Percentiles rank a stretch among this genome's conserved stretches.
phyloP scores from a whole-genome alignment of 1,284 basidiomycete species.

The Apiotrichum sp. region DNA sequence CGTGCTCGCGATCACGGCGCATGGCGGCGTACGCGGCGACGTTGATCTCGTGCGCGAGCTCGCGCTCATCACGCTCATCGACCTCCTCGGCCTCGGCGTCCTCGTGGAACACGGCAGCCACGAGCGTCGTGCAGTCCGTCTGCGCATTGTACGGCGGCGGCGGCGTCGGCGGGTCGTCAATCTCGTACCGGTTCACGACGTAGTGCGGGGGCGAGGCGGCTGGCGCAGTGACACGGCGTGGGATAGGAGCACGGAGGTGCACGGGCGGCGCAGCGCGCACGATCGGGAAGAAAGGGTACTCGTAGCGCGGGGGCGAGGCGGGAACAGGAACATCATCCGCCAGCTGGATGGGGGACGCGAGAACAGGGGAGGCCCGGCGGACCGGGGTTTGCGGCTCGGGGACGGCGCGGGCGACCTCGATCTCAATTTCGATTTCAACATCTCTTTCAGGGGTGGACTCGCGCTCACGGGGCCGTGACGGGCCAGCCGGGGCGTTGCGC shows the following conservation, averaged over 20 bases:
- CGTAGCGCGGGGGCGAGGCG: conserved; percentile 10
- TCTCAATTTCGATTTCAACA: no score
- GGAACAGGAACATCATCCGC: neutral
- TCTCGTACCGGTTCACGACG: conserved; percentile 3
- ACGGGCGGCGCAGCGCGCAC: conserved; percentile 1
- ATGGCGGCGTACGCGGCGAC: no score
- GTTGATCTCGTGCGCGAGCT: no score
- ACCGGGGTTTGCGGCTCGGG: no score
- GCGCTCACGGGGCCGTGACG: no score
- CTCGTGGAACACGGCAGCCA: conserved; percentile 22
- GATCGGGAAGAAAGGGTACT: conserved; percentile 11
- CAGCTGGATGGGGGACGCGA: neutral
- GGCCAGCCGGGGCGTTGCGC: no score
- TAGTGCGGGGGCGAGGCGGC: conserved; percentile 10
- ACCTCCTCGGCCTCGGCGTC: no score
- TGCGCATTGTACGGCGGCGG: conserved; percentile 41
- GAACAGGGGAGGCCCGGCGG: neutral
- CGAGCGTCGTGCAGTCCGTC: conserved; percentile 25
- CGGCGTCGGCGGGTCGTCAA: conserved; percentile 24
- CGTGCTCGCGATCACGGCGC: no score
- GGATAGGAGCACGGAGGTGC: neutral
- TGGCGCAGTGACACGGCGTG: neutral
- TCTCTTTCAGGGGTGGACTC: no score
- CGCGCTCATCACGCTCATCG: no score
- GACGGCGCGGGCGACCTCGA: no score